Evolutionary conservation across 106 monocot species (phyloP).

Genomic region (Xerophyta viscosa): DNA sequence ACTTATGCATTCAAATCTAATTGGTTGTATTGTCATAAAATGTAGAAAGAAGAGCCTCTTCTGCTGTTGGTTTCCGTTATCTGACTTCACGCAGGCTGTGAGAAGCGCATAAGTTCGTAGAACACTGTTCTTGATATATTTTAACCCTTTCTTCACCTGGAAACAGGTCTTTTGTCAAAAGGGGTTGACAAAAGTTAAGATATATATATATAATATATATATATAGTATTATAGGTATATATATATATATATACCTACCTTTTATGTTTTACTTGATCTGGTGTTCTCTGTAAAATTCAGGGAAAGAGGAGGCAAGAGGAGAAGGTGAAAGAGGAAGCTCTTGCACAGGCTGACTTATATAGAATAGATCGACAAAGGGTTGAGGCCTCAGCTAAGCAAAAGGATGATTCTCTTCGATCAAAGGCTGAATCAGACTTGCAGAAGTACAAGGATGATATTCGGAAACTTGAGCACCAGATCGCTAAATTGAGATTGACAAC

Average conservation of each 20-base stretch:
- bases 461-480: constrained; percentile 47
- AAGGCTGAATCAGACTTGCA: constrained; percentile 52
- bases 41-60: too few species aligned
- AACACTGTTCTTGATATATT: too few species aligned
- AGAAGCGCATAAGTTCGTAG: too few species aligned
- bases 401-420: constrained; percentile 41
- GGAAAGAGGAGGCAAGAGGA: not conserved
- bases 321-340: constrained; percentile 29
- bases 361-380: constrained; percentile 42
- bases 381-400: constrained; percentile 35
- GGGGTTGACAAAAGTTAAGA: too few species aligned
- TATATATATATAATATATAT: too few species aligned
- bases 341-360: constrained; percentile 11
- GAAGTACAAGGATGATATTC: constrained; percentile 36
- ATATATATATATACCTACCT: not conserved
- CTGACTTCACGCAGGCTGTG: too few species aligned
- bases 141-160: too few species aligned
- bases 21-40: too few species aligned
- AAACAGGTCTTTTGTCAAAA: too few species aligned
- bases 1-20: too few species aligned
- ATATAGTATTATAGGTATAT: too few species aligned
- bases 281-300: not conserved
- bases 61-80: too few species aligned
- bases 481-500: constrained; percentile 23
- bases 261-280: not conserved